phyloP scores from a whole-genome alignment of 2,329 filamentous ascomycete species.

The Orbilia quercus region DNA sequence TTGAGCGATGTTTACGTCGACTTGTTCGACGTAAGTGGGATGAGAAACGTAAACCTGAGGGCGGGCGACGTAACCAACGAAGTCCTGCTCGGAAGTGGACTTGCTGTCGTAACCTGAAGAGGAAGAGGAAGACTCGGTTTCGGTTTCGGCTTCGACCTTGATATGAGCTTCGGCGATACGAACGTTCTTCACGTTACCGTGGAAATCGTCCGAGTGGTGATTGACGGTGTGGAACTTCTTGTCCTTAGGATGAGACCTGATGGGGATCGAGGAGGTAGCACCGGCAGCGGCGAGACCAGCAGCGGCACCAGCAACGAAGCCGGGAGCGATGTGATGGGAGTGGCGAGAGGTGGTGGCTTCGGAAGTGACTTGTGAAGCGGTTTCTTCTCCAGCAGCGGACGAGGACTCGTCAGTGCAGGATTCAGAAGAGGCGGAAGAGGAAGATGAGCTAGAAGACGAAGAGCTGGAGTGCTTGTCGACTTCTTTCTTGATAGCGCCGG shows the following conservation, averaged over 20 bases:
- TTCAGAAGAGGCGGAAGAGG: slow-evolving; percentile 48
- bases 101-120: slow-evolving; percentile 50
- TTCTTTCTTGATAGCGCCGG: slow-evolving; percentile 65
- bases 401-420: slow-evolving; percentile 56
- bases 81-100: slow-evolving; percentile 49
- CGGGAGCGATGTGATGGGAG: slow-evolving; percentile 30
- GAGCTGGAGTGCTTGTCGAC: slow-evolving; percentile 63
- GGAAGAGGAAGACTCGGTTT: slow-evolving; percentile 43
- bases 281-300: slow-evolving; percentile 43
- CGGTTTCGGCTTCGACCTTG: slow-evolving; percentile 46
- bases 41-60: slow-evolving; percentile 50
- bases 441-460: slow-evolving; percentile 23
- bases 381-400: slow-evolving; percentile 53
- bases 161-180: slow-evolving; percentile 57
- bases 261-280: slow-evolving; percentile 38
- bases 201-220: slow-evolving; percentile 54
- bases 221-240: slow-evolving; percentile 56
- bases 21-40: slow-evolving; percentile 52
- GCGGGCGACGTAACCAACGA: slow-evolving; percentile 8
- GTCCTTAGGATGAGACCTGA: slow-evolving; percentile 47
- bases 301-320: slow-evolving; percentile 44
- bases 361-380: slow-evolving; percentile 57
- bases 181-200: slow-evolving; percentile 60
- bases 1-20: slow-evolving; percentile 47
- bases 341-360: slow-evolving; percentile 49